A percentile compares a stretch with the other conserved stretches of the same genome.
phyloP scores from a whole-genome alignment of 352 stramenopile species.

The Phytophthora fragariaefolia region DNA sequence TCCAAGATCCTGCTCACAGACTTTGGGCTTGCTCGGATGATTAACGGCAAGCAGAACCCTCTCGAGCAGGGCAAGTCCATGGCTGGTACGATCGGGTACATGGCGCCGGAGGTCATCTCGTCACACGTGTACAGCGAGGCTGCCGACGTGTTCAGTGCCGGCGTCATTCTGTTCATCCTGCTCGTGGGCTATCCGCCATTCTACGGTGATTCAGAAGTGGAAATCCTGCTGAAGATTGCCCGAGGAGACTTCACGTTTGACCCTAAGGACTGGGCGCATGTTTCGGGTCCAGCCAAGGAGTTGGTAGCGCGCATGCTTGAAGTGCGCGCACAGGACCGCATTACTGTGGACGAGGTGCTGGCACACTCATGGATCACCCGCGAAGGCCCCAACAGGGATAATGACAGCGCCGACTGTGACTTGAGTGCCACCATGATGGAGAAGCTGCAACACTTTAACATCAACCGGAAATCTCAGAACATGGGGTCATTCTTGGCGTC shows the following conservation, averaged over 20 bases:
- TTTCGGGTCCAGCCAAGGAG: slow-evolving; percentile 68
- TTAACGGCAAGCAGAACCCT: slow-evolving; percentile 74
- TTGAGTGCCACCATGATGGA: slow-evolving; percentile 45
- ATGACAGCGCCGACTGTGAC: slow-evolving; percentile 27
- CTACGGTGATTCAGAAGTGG: slow-evolving; percentile 72
- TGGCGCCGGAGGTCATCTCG: slow-evolving; percentile 78
- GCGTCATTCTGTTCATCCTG: slow-evolving; percentile 85
- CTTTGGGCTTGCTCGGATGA: slow-evolving; percentile 79
- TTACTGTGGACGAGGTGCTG: slow-evolving; percentile 70
- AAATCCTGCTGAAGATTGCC: slow-evolving; percentile 82
- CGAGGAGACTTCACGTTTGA: slow-evolving; percentile 78
- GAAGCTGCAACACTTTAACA: slow-evolving; percentile 84
- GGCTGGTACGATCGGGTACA: slow-evolving; percentile 82
- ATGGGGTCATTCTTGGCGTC: slow-evolving; percentile 70
- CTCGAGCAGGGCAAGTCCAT: slow-evolving; percentile 68
- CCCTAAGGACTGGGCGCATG: slow-evolving; percentile 60
- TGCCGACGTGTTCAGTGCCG: slow-evolving; percentile 80
- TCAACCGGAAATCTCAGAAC: slow-evolving; percentile 79
- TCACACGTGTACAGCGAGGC: slow-evolving; percentile 69
- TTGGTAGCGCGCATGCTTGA: slow-evolving; percentile 76
- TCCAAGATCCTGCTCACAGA: slow-evolving; percentile 81
- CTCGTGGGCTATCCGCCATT: slow-evolving; percentile 83
- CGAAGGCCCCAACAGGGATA: slow-evolving; percentile 17
- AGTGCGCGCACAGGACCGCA: slow-evolving; percentile 76
- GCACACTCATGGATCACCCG: slow-evolving; percentile 66